These are phyloP conservation scores for Puya raimondii DNA, from an alignment of 176 grass and related monocot genomes.

Conservation along the genomic window DNA sequence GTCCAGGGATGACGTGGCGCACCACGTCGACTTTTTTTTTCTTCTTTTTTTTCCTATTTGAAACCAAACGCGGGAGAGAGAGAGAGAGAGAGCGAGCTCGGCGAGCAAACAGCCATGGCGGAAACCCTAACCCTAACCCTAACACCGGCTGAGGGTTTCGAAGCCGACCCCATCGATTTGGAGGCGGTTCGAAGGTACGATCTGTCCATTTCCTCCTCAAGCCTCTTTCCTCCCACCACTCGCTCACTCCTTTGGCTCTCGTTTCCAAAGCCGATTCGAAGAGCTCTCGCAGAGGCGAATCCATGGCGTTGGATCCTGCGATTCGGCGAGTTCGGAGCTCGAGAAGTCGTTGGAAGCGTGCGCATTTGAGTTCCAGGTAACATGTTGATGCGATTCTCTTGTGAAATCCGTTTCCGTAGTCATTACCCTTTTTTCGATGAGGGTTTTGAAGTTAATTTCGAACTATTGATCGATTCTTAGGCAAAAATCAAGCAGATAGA, in stretches of 20 bases:
- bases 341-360: slow-evolving; percentile 20
- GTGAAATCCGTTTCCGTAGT: background rate
- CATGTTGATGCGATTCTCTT: background rate
- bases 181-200: slow-evolving; percentile 40
- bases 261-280: slow-evolving; percentile 47
- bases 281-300: slow-evolving; percentile 23
- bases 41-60: slow-evolving; percentile 3
- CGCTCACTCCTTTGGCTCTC: background rate
- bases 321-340: slow-evolving; percentile 3
- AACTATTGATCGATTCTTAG: slow-evolving; percentile 14
- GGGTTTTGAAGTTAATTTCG: slow-evolving; percentile 7
- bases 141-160: slow-evolving; percentile 5
- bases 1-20: too few species aligned
- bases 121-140: slow-evolving; percentile 26
- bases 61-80: slow-evolving; percentile 40
- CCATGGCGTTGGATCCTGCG: slow-evolving; percentile 8
- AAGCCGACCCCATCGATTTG: slow-evolving; percentile 27
- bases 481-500: slow-evolving; percentile 24
- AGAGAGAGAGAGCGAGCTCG: background rate
- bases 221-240: background rate
- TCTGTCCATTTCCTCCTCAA: background rate
- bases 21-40: background rate
- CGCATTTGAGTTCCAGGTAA: slow-evolving; percentile 35
- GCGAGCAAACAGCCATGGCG: slow-evolving; percentile 22
- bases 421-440: background rate